Evolutionary conservation across 805 yeast genomes (phyloP), one percentile per base, ranked within the genome.

Genomic region (Yarrowia yakushimensis): DNA sequence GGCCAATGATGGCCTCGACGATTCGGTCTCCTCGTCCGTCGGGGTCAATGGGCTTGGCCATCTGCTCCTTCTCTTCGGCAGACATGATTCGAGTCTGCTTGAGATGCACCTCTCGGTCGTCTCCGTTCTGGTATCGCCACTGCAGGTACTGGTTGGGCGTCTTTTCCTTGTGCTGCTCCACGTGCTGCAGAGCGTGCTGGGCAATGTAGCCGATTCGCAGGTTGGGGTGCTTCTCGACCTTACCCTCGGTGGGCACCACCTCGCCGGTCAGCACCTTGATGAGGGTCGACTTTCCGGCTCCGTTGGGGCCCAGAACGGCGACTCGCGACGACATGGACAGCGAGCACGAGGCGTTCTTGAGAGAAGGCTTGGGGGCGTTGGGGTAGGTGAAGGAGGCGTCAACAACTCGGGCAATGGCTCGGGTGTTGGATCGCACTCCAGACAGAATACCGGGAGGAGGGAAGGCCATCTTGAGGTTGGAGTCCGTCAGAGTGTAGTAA

Each of bases 71-170:
- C 76, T 91, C 97, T 66, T 83, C 86, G 18, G 83, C 89, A 50
- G 90, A 82, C 68, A 93, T 81, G 76, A 89, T 88, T 76, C 99
- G 86, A 1, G 96, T 86, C 76, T 92, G 97, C 78, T 93, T 94
- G 75, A 93, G 76, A 68, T 91, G 82, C 28, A 94, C 96, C 79
- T 93, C 99, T 76, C 98, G 90, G 77, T 93, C 99, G 73, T 94
- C 98, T 74, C 99, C 99, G 70, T 92, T 89, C 75, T 90, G 85
- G 76, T 93, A 93, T 79, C 99, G 86, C 99, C 99, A 93, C 79
- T 94, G 98, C 74, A 93, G 81, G 76, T 93, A 93, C 79, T 93
- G 98, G 73, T 92, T 93, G 54, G 99, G 97, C 15, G 98, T 93
- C 79, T 91, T 91, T 76, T 93, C 99, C 78, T 92, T 90, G 78